Conservation (phyloP, 805 yeast genomes). For the Hanseniaspora lindneri region DNA sequence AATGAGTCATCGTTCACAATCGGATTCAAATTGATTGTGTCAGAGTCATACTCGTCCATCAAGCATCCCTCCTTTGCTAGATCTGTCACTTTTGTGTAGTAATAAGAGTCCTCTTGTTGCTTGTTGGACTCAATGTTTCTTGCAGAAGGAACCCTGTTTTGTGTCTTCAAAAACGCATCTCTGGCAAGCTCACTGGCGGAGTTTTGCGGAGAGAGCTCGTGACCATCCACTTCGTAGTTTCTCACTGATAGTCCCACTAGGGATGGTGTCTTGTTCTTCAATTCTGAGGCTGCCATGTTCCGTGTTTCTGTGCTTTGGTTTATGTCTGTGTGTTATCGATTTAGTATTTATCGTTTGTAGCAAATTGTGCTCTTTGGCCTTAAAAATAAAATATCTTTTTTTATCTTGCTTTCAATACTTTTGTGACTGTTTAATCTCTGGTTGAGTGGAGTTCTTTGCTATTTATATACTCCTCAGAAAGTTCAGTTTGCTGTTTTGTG, state of each 20-base stretch:
- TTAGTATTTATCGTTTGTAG: background rate
- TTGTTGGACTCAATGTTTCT: conserved; percentile 15
- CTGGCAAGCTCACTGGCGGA: conserved; percentile 17
- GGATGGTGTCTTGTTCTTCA: conserved; percentile 20
- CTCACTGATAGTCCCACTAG: conserved; percentile 26
- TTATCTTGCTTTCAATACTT: background rate
- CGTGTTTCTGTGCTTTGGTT: background rate
- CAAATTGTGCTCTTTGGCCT: no score
- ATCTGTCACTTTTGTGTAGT: conserved; percentile 27
- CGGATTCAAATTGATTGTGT: conserved; percentile 14
- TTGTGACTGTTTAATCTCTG: no score
- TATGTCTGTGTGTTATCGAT: background rate
- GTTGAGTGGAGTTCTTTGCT: no score
- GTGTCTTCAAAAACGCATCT: conserved; percentile 18
- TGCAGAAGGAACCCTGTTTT: conserved; percentile 16
- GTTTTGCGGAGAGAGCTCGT: conserved; percentile 14
- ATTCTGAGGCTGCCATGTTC: conserved; percentile 1
- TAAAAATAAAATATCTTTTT: no score
- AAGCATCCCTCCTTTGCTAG: conserved; percentile 29
- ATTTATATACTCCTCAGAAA: no score
- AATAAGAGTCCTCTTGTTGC: conserved; percentile 16
- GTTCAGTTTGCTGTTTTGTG: no score
- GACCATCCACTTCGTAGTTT: conserved; percentile 23
- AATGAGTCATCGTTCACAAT: conserved; percentile 18
- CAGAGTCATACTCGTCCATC: conserved; percentile 25